phyloP scores from a whole-genome alignment of 202 grass and related monocot species.

The Elaeis oleifera region DNA sequence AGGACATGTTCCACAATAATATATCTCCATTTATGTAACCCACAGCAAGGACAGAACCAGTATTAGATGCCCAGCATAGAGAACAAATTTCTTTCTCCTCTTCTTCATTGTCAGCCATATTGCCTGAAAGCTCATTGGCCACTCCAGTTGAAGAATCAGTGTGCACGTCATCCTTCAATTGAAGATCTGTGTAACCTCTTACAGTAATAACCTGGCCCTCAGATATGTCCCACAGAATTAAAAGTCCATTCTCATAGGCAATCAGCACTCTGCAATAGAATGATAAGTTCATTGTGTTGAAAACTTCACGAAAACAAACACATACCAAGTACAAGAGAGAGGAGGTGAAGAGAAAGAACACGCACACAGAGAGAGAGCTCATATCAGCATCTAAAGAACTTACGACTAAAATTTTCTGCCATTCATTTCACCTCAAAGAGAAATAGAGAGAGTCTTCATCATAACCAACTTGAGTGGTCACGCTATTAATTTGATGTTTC shows the following conservation, averaged over 20 bases:
- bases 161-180: slow-evolving; percentile 37
- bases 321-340: no score
- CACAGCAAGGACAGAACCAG: slow-evolving; percentile 51
- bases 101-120: slow-evolving; percentile 41
- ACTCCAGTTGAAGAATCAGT: slow-evolving; percentile 18
- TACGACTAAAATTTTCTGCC: no score
- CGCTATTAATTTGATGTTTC: no score
- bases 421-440: no score
- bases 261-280: slow-evolving; percentile 64
- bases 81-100: slow-evolving; percentile 81
- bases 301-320: no score
- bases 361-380: neutral
- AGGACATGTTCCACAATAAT: slow-evolving; percentile 66
- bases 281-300: no score
- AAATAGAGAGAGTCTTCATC: no score
- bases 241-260: slow-evolving; percentile 74
- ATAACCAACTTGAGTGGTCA: no score
- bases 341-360: no score
- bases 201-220: slow-evolving; percentile 41
- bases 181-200: slow-evolving; percentile 47
- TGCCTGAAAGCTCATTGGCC: slow-evolving; percentile 24
- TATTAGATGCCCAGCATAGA: slow-evolving; percentile 74
- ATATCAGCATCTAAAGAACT: neutral
- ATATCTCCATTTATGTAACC: slow-evolving; percentile 94
- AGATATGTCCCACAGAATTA: slow-evolving; percentile 90